Base-by-base conservation (phyloP, 176 grass and related monocot genomes). In the Rhynchospora breviuscula region DNA sequence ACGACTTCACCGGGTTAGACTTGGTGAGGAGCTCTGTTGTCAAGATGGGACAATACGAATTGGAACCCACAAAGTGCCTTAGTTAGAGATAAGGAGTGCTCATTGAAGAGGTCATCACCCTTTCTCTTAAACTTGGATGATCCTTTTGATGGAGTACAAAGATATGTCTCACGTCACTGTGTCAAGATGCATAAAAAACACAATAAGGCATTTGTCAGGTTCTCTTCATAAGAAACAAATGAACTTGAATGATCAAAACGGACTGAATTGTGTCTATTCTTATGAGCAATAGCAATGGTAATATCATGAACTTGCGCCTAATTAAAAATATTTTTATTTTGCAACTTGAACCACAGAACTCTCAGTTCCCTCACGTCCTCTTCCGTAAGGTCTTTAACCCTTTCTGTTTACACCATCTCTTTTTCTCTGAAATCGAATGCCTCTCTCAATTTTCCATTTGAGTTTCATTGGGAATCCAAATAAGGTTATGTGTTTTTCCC, bases 11-110 rank as follows among this genome's bases (percentile, higher is more conserved):
- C 90, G 64, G 90, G 81, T 92, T 90, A 29, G 87, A 94, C 78
- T 97, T 97, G 59, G 94, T 87, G 33, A 97, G 90, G 51, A 97
- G 85, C 63, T 92, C 95, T 90, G 90, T 92, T 97, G 56, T 97
- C 95, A 61, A 97, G 85, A 83, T 97, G 95, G 51, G 95, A 94
- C 68, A 97, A 83, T 15, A 94, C 95, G 84, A 94, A 92, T 7
- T 97, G 92, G 90, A 97, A 94, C 12, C 95, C 92, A 53, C 95
- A 97, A 14, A 97, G 90, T 64, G 95, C 95, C 79, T 97, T 90
- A 13, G 92, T 89, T 40, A 97, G 90, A 44, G 95, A 92, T 59
- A 97, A 80, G 4, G 92, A 94, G 67, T 97, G 90, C 87, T 97
- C 95, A 59, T 89, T 83, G 78, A 97, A 97, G 59, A 97, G 90